Conservation (phyloP, 352 stramenopile species). For the Globisporangium paroecandrum region DNA sequence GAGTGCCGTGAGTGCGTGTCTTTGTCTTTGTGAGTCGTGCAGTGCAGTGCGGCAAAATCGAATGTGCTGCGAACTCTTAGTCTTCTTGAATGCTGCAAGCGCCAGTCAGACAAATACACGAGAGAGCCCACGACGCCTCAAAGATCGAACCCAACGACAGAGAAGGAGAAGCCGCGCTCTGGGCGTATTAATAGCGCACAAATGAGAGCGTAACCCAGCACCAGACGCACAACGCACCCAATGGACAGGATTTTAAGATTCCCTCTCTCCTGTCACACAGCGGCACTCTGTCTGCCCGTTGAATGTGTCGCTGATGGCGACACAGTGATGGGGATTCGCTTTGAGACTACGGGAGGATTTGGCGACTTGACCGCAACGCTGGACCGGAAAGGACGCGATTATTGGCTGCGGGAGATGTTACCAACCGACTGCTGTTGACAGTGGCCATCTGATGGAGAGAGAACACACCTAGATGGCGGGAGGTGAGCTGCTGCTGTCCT, state of each 20-base stretch:
- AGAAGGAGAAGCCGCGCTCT: not conserved
- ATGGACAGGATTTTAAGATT: not conserved
- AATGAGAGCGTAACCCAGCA: not conserved
- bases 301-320: not conserved
- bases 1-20: not conserved
- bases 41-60: not conserved
- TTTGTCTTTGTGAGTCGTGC: not conserved
- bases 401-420: not conserved
- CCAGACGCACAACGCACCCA: not conserved
- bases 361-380: not conserved
- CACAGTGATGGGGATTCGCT: not conserved
- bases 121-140: not conserved
- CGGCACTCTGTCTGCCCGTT: not conserved
- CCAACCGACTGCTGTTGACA: not conserved
- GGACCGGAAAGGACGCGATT: not conserved
- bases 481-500: not conserved
- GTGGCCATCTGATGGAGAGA: not conserved
- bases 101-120: not conserved
- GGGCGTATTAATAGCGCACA: not conserved
- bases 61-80: conserved; percentile 3
- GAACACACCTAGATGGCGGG: not conserved
- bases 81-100: not conserved
- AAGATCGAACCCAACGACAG: not conserved
- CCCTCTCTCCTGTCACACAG: not conserved
- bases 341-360: not conserved